phyloP scores from a whole-genome alignment of 768 basidiomycete genomes.

The Termitomyces sp. region DNA sequence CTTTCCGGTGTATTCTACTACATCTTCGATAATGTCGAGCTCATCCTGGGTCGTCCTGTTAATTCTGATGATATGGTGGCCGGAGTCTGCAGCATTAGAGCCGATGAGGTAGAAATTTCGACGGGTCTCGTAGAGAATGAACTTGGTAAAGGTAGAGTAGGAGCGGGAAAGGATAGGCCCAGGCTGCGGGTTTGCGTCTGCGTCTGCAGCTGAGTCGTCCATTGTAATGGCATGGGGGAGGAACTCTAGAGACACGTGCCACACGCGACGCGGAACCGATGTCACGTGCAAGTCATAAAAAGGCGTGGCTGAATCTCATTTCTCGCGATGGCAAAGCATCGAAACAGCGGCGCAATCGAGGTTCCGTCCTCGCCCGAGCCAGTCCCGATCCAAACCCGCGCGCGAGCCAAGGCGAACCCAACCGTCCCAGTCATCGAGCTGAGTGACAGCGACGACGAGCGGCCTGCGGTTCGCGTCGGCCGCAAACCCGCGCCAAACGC shows the following conservation, averaged over 20 bases:
- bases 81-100: slow-evolving; percentile 82
- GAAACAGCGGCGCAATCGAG: slow-evolving; percentile 2
- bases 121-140: slow-evolving; percentile 91
- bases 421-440: slow-evolving; percentile 41
- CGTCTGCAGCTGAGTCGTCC: background rate
- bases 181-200: background rate
- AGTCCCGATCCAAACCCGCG: background rate
- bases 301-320: background rate
- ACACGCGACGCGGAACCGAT: background rate
- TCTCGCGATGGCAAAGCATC: background rate
- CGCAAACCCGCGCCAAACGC: slow-evolving; percentile 1
- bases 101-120: slow-evolving; percentile 90
- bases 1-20: slow-evolving; percentile 80
- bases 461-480: background rate
- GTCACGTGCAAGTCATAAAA: background rate
- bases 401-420: background rate
- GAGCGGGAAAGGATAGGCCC: background rate
- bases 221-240: background rate
- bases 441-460: slow-evolving; percentile 46
- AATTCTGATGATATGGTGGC: slow-evolving; percentile 90
- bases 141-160: slow-evolving; percentile 64
- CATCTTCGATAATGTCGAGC: slow-evolving; percentile 80
- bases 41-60: slow-evolving; percentile 81
- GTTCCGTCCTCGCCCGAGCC: slow-evolving; percentile 15
- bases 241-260: background rate